Conservation (phyloP, 1,139 yeast genomes). For the Sugiyamaella pinicola region DNA sequence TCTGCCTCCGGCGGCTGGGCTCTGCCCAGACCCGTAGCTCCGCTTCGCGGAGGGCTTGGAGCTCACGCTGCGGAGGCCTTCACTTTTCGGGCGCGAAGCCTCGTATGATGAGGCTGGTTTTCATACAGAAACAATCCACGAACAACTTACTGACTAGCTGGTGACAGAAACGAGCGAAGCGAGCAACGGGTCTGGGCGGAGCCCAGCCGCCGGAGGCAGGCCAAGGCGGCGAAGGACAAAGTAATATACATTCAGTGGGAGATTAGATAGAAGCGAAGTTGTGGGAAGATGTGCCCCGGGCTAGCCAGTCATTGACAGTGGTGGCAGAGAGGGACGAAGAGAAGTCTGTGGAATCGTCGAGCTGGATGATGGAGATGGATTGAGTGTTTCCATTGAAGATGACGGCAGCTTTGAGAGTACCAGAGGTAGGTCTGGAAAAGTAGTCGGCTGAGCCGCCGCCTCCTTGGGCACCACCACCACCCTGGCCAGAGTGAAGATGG, state of each 20-base stretch:
- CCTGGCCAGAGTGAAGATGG: constrained; percentile 88
- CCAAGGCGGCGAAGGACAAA: neutral
- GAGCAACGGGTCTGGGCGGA: constrained; percentile 7
- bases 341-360: constrained; percentile 59
- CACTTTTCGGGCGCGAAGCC: too few relatives aligned
- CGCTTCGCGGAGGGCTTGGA: too few relatives aligned
- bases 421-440: constrained; percentile 77
- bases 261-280: constrained; percentile 10
- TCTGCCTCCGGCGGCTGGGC: too few relatives aligned
- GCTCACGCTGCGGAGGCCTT: too few relatives aligned
- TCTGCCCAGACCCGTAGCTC: too few relatives aligned
- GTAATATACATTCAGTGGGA: neutral
- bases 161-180: too few relatives aligned
- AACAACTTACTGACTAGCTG: too few relatives aligned
- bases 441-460: constrained; percentile 91
- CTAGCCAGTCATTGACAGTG: constrained; percentile 37
- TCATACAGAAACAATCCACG: too few relatives aligned
- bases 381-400: constrained; percentile 61
- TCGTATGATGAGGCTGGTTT: too few relatives aligned
- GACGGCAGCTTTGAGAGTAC: constrained; percentile 87
- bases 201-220: constrained; percentile 16
- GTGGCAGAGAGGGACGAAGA: constrained; percentile 53
- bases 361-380: constrained; percentile 59
- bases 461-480: constrained; percentile 51
- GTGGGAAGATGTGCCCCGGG: constrained; percentile 21